phyloP scores from a whole-genome alignment of 495 filamentous ascomycete species.

The Cryomyces minteri region DNA sequence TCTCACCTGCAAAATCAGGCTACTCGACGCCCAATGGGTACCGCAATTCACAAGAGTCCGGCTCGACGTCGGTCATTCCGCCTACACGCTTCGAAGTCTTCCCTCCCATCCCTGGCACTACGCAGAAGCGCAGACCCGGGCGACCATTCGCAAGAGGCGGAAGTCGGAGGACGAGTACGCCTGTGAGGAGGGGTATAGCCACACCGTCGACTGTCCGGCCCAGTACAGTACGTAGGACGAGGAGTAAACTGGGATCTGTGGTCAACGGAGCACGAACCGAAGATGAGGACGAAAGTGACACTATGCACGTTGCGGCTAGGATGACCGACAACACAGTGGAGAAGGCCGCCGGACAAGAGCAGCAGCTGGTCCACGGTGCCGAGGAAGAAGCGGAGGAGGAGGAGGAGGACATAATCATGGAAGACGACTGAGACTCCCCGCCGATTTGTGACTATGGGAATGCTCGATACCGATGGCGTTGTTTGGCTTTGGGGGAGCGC shows the following conservation, averaged over 20 bases:
- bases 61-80: slow-evolving; percentile 34
- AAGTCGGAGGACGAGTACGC: slow-evolving; percentile 6
- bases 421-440: too few species aligned
- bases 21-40: neutral
- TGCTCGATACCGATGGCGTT: too few species aligned
- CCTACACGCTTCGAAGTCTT: slow-evolving; percentile 70
- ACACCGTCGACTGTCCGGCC: neutral
- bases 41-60: neutral
- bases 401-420: too few species aligned
- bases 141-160: slow-evolving; percentile 22
- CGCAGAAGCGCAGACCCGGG: slow-evolving; percentile 25
- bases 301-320: too few species aligned
- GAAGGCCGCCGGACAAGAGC: too few species aligned
- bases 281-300: too few species aligned
- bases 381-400: too few species aligned
- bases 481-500: too few species aligned
- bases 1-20: slow-evolving; percentile 3
- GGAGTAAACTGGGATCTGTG: slow-evolving; percentile 16
- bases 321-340: too few species aligned
- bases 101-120: slow-evolving; percentile 48
- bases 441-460: too few species aligned
- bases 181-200: slow-evolving; percentile 4
- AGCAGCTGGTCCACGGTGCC: too few species aligned
- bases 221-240: slow-evolving; percentile 7
- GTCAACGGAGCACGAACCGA: too few species aligned